Evolutionary conservation across 1,139 yeast genomes (phyloP), one percentile per base, ranked within the genome.

Genomic region (Debaryomyces sp.): DNA sequence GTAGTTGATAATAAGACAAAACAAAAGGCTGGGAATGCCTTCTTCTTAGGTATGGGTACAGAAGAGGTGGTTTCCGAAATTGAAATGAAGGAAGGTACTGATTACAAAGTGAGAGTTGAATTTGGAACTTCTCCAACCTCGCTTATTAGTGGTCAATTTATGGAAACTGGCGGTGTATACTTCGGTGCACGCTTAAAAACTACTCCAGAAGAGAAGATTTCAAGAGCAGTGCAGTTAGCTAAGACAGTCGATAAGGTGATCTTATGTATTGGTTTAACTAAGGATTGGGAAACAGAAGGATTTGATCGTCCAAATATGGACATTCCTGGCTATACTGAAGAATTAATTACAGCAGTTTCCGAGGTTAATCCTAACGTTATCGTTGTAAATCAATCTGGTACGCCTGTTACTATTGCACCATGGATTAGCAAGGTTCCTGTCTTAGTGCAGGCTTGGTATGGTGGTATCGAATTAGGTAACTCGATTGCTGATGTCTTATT

Each of bases 331-430:
- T 61, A 66, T 47, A 75, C 81, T 37, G 74, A 81, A 52, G 68
- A 71, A 41, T 67, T 83, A 48, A 71, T 82, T 23, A 64, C 60
- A 27, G 80, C 72, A 32, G 75, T 83, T 17, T 49, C 71, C 32
- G 68, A 67, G 41, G 85, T 70, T 41, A 82, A 81, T 56, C 73
- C 76, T 35, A 78, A 81, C 57, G 73, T 78, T 8, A 75, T 81
- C 21, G 68, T 82, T 41, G 85, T 82, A 23, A 77, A 80, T 63
- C 87, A 82, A 61, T 75, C 84, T 2, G 88, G 88, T 46, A 73
- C 85, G 9, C 87, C 89, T 1, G 86, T 83, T 26, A 70, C 78
- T 32, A 70, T 84, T 74, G 23, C 43, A 33, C 84, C 85, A 27
- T 82, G 87, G 85, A 60, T 70, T 12, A 63, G 71, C 36, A 61